phyloP scores from a whole-genome alignment of 805 yeast species.

The Suhomyces tanzawaensis region DNA sequence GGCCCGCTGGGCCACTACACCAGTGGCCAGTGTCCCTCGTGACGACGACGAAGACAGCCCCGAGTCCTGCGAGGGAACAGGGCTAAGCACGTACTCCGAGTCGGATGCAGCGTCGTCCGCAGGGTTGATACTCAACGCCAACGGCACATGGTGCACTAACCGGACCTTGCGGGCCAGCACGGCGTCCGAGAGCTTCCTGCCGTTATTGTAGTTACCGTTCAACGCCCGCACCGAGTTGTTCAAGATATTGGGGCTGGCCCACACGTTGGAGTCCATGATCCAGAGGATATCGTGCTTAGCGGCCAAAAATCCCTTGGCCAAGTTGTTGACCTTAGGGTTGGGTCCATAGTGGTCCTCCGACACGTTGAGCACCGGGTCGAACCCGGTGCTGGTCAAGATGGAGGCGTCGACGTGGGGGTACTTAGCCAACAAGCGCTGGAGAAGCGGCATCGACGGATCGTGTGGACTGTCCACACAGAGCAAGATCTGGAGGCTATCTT shows the following conservation, averaged over 20 bases:
- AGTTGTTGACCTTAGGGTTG: conserved; percentile 84
- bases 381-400: conserved; percentile 43
- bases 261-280: conserved; percentile 84
- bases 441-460: conserved; percentile 67
- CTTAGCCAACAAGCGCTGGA: conserved; percentile 45
- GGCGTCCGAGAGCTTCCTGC: conserved; percentile 25
- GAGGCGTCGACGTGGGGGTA: conserved; percentile 59
- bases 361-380: conserved; percentile 8
- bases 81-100: conserved; percentile 20
- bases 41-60: conserved; percentile 1
- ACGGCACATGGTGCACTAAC: conserved; percentile 80
- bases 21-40: neutral
- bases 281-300: conserved; percentile 76
- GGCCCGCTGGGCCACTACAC: neutral
- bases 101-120: conserved; percentile 19
- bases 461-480: conserved; percentile 66
- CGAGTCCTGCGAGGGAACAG: conserved; percentile 7
- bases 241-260: conserved; percentile 67
- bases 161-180: conserved; percentile 40
- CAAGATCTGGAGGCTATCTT: conserved; percentile 57
- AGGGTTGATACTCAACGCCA: conserved; percentile 47
- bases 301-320: conserved; percentile 70
- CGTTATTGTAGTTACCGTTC: conserved; percentile 52
- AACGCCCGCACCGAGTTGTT: conserved; percentile 58
- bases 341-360: conserved; percentile 66